These are phyloP conservation scores for Fusarium luffae DNA, from an alignment of 2,329 filamentous ascomycete genomes.

Conservation along the genomic window DNA sequence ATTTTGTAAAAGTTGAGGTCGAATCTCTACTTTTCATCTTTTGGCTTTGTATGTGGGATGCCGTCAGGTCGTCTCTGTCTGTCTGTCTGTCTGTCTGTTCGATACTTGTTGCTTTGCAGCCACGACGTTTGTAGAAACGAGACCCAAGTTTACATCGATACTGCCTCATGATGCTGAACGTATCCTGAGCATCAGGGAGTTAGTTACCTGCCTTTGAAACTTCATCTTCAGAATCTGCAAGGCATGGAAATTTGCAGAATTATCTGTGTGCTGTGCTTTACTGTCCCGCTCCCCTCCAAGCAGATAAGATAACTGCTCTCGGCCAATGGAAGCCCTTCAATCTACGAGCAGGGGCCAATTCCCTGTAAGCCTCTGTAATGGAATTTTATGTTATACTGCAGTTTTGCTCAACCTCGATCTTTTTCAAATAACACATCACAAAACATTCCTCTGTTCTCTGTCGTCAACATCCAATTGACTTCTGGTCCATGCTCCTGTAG, in stretches of 20 bases:
- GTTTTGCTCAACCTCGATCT: not conserved
- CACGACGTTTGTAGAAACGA: too few relatives aligned
- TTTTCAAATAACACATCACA: not conserved
- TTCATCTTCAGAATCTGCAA: not conserved
- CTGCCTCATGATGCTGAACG: not conserved
- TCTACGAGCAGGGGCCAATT: not conserved
- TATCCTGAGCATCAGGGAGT: not conserved
- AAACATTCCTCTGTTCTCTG: conserved; percentile 2
- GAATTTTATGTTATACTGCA: not conserved
- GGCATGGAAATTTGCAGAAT: conserved; percentile 13
- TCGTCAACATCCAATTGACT: not conserved
- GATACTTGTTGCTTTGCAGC: not conserved
- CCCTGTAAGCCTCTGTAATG: not conserved
- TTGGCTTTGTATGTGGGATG: not conserved
- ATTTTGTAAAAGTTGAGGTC: conserved; percentile 1
- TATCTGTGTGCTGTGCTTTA: conserved; percentile 12
- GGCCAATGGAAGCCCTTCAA: conserved; percentile 17
- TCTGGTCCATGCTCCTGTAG: not conserved
- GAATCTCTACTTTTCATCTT: conserved; percentile 36
- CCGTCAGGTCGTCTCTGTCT: not conserved
- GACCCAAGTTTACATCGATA: not conserved
- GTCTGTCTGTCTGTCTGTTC: too few relatives aligned
- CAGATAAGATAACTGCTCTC: conserved; percentile 20
- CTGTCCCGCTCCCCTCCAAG: conserved; percentile 3
- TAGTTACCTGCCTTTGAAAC: not conserved